These are phyloP conservation scores for Davidsoniella virescens DNA, from an alignment of 2,329 filamentous ascomycete species.

Conservation along the genomic window DNA sequence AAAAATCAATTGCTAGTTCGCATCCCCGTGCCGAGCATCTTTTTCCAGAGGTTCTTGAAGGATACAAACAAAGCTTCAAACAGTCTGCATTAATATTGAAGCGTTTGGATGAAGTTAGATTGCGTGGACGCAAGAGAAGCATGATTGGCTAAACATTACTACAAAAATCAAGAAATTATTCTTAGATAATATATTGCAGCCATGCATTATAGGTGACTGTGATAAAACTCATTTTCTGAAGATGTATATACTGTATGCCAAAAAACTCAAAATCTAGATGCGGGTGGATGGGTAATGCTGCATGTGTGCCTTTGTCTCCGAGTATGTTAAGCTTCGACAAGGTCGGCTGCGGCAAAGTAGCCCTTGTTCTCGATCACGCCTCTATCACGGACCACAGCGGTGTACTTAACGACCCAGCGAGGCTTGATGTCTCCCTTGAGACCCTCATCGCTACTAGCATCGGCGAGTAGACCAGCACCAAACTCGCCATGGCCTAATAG, in stretches of 20 bases:
- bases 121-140: slow-evolving; percentile 89
- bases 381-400: slow-evolving; percentile 80
- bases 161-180: neutral
- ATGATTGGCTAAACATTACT: slow-evolving; percentile 57
- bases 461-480: slow-evolving; percentile 54
- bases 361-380: slow-evolving; percentile 98
- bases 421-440: slow-evolving; percentile 66
- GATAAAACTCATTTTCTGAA: neutral
- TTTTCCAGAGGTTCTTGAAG: slow-evolving; percentile 56
- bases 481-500: slow-evolving; percentile 56
- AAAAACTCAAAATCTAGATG: neutral
- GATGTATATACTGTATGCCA: neutral
- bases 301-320: slow-evolving; percentile 12
- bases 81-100: slow-evolving; percentile 59
- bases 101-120: slow-evolving; percentile 76
- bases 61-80: slow-evolving; percentile 61
- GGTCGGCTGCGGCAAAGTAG: slow-evolving; percentile 76
- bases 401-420: slow-evolving; percentile 95
- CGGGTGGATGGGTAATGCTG: neutral
- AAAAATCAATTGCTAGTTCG: slow-evolving; percentile 86
- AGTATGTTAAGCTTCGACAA: slow-evolving; percentile 26
- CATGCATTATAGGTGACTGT: neutral
- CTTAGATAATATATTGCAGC: neutral
- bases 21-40: slow-evolving; percentile 71
- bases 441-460: slow-evolving; percentile 34